phyloP scores from a whole-genome alignment of 176 grass and related monocot genomes.

The Panicum miliaceum region DNA sequence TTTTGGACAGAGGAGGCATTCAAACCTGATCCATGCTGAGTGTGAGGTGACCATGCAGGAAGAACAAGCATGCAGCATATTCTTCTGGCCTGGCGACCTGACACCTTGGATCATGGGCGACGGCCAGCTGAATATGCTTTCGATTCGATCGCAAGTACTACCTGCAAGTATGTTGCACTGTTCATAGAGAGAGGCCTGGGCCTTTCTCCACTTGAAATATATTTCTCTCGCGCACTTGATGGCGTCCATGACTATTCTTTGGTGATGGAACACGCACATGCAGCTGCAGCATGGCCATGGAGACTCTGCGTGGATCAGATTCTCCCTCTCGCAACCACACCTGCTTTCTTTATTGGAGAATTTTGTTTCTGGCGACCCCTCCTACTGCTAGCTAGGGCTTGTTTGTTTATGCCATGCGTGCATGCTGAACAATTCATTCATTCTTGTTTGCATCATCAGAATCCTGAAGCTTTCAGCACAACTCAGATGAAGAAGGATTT shows the following conservation, averaged over 20 bases:
- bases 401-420: neutral
- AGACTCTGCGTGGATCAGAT: conserved; percentile 2
- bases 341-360: neutral
- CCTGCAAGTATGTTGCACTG: neutral
- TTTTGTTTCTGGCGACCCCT: conserved; percentile 17
- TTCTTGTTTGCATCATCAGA: neutral
- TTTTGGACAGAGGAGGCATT: neutral
- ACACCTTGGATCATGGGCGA: conserved; percentile 34
- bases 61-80: conserved; percentile 19
- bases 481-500: neutral
- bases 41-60: conserved; percentile 19
- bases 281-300: conserved; percentile 25
- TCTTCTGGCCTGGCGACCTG: conserved; percentile 31
- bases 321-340: neutral
- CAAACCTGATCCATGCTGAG: neutral
- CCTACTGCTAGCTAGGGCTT: neutral
- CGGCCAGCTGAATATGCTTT: neutral
- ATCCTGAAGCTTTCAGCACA: neutral
- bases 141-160: too few relatives aligned
- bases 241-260: conserved; percentile 11
- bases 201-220: conserved; percentile 5
- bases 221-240: conserved; percentile 26
- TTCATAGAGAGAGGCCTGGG: neutral
- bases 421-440: neutral
- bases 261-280: neutral